Evolutionary conservation across 169 alveolate species (phyloP).

Genomic region (Eimeria tenella): DNA sequence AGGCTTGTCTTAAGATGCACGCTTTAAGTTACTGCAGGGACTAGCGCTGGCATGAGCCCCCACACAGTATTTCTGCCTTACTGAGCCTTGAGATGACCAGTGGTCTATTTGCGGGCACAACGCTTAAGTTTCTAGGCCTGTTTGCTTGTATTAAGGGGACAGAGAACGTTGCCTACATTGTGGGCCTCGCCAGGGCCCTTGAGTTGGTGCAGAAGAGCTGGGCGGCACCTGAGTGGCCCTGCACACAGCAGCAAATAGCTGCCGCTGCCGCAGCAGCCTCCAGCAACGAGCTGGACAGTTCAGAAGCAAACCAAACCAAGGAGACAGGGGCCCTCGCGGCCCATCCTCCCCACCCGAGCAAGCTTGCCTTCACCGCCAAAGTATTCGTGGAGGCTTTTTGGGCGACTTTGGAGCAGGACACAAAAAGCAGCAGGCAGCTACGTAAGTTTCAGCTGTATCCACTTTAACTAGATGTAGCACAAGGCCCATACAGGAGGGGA

Average conservation of each 20-base stretch:
- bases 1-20: no score
- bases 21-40: no score
- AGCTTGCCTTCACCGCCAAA: slow-evolving; percentile 12
- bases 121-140: neutral
- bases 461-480: neutral
- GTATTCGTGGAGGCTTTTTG: neutral
- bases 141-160: slow-evolving; percentile 70
- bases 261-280: neutral
- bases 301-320: neutral
- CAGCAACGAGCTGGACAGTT: no score
- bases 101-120: no score
- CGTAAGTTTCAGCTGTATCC: neutral
- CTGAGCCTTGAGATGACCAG: no score
- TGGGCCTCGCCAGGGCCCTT: slow-evolving; percentile 71
- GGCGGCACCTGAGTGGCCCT: neutral
- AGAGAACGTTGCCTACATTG: slow-evolving; percentile 73
- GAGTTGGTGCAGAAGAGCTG: slow-evolving; percentile 35
- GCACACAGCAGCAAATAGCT: neutral
- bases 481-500: neutral
- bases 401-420: neutral
- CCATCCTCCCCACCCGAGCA: slow-evolving; percentile 45
- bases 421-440: neutral
- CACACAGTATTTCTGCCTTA: no score
- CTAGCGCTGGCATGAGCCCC: no score
- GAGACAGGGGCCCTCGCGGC: neutral